phyloP scores from a whole-genome alignment of 495 filamentous ascomycete species.

The Clavariopsis aquatica region DNA sequence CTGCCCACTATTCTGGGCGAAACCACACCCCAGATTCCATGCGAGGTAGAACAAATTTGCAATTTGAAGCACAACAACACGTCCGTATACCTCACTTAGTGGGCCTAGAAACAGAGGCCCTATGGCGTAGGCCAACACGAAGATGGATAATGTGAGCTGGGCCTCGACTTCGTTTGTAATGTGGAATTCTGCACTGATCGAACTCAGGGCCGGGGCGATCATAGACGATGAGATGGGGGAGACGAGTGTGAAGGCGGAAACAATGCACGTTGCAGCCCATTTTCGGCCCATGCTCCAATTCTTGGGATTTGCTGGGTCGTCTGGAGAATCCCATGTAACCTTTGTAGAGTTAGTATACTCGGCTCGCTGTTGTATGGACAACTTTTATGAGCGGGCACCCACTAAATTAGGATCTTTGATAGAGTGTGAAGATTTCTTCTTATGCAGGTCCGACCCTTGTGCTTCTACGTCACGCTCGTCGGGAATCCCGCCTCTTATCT shows the following conservation, averaged over 20 bases:
- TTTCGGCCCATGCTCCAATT: constrained; percentile 55
- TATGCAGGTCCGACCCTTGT: constrained; percentile 31
- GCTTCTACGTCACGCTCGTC: constrained; percentile 43
- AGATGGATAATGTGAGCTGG: constrained; percentile 67
- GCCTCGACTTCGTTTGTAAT: constrained; percentile 58
- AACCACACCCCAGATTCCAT: constrained; percentile 48
- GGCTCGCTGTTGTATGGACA: no score
- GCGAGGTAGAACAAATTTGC: constrained; percentile 46
- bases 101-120: constrained; percentile 51
- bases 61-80: constrained; percentile 45
- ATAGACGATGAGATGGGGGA: constrained; percentile 72
- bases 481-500: constrained; percentile 38
- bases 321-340: constrained; percentile 46
- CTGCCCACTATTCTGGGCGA: constrained; percentile 43
- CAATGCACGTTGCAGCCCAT: constrained; percentile 61
- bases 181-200: constrained; percentile 55
- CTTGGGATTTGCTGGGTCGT: constrained; percentile 49
- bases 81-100: constrained; percentile 46
- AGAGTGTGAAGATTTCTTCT: constrained; percentile 39
- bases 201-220: constrained; percentile 70
- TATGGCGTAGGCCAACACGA: constrained; percentile 73
- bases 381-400: constrained; percentile 26
- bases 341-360: constrained; percentile 7
- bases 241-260: constrained; percentile 62
- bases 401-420: constrained; percentile 45